Percentiles rank a stretch among this genome's conserved stretches.
Evolutionary conservation across 352 stramenopile species (phyloP).

Genomic region (Plasmopara viticola): DNA sequence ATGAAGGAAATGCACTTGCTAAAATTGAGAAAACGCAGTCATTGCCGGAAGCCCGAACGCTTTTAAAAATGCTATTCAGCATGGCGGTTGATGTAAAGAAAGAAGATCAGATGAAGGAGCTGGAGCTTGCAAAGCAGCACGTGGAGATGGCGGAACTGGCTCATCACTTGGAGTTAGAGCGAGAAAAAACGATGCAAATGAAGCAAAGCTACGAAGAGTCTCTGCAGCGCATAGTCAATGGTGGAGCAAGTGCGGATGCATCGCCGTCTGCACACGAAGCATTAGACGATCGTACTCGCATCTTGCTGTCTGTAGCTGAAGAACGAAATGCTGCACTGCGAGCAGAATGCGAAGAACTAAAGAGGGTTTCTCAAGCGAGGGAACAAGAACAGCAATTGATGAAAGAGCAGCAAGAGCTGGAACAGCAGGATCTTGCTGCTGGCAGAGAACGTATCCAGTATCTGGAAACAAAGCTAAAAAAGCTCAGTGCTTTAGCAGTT

Average conservation of each 20-base stretch:
- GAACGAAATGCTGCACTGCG: conserved; percentile 61
- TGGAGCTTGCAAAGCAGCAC: conserved; percentile 67
- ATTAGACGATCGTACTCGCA: conserved; percentile 51
- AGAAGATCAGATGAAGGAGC: conserved; percentile 75
- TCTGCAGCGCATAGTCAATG: conserved; percentile 58
- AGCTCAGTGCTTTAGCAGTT: conserved; percentile 26
- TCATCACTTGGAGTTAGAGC: conserved; percentile 58
- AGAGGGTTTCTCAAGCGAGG: conserved; percentile 31
- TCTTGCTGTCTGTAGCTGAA: conserved; percentile 72
- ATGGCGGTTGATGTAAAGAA: conserved; percentile 87
- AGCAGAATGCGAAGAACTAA: conserved; percentile 75
- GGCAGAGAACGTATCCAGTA: conserved; percentile 58
- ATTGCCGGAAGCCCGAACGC: conserved; percentile 67
- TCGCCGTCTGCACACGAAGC: conserved; percentile 22
- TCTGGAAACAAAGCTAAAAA: conserved; percentile 54
- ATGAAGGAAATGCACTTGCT: conserved; percentile 42
- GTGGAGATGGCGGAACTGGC: conserved; percentile 64
- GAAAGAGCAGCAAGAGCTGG: conserved; percentile 34
- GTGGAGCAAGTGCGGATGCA: conserved; percentile 12
- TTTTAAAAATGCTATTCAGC: conserved; percentile 80
- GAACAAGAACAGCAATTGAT: conserved; percentile 51
- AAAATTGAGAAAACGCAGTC: conserved; percentile 83
- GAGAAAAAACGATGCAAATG: conserved; percentile 66
- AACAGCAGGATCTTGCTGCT: conserved; percentile 43
- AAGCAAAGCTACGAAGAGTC: conserved; percentile 83